A percentile compares a stretch with the other conserved stretches of the same genome.
These are phyloP conservation scores for Diaporthe humulicola DNA, from an alignment of 2,329 filamentous ascomycete genomes.

Conservation along the genomic window DNA sequence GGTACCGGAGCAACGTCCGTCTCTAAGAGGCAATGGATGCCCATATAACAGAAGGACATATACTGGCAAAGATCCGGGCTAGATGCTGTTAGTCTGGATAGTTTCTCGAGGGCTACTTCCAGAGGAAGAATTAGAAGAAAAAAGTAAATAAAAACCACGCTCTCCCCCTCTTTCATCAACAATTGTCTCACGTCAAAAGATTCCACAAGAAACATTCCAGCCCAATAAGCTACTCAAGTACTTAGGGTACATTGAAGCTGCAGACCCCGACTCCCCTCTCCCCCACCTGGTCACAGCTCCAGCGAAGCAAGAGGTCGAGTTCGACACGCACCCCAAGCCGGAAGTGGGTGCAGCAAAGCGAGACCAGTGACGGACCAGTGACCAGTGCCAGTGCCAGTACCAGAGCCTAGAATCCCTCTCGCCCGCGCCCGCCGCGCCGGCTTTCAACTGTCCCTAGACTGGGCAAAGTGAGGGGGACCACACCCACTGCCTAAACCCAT, in stretches of 20 bases:
- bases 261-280: not conserved
- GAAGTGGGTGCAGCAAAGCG: slow-evolving; percentile 15
- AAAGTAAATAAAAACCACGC: not conserved
- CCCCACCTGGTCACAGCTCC: slow-evolving; percentile 24
- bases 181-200: not conserved
- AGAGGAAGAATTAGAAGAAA: not conserved
- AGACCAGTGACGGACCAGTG: not conserved
- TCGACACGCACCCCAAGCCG: slow-evolving; percentile 5
- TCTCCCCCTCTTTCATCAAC: not conserved
- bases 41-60: not conserved
- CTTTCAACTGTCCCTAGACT: slow-evolving; percentile 17
- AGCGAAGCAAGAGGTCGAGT: not conserved
- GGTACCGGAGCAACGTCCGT: slow-evolving; percentile 1
- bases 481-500: slow-evolving; percentile 12
- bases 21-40: not conserved
- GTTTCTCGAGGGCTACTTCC: not conserved
- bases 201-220: not conserved
- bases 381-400: not conserved
- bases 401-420: not conserved
- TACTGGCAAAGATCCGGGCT: not conserved
- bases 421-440: slow-evolving; percentile 22
- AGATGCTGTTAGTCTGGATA: not conserved
- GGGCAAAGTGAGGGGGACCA: slow-evolving; percentile 34
- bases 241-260: not conserved
- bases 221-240: not conserved